Evolutionary conservation across 2,329 filamentous ascomycete genomes (phyloP).

Genomic region (Verticillium albo-atrum): DNA sequence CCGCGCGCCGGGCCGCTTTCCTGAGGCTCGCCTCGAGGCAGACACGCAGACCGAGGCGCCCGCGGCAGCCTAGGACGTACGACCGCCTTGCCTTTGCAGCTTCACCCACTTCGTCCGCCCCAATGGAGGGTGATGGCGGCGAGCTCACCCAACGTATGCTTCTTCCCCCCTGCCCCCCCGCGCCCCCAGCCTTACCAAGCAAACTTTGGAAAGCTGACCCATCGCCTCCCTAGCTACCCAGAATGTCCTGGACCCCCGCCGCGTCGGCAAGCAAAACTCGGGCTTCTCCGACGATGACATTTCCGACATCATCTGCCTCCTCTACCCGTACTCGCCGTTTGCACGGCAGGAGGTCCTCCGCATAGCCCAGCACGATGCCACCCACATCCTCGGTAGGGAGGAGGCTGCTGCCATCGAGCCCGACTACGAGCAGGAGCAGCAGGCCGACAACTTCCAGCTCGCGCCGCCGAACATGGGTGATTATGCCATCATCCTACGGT

Average conservation of each 20-base stretch:
- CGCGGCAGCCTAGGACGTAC: background rate
- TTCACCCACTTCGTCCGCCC: slow-evolving; percentile 3
- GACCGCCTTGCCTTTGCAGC: background rate
- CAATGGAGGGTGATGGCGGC: slow-evolving; percentile 37
- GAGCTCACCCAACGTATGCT: slow-evolving; percentile 36
- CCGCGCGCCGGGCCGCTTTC: background rate
- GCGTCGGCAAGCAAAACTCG: slow-evolving; percentile 74
- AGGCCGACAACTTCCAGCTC: slow-evolving; percentile 45
- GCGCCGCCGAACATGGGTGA: slow-evolving; percentile 45
- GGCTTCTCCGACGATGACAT: slow-evolving; percentile 79
- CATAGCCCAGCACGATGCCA: slow-evolving; percentile 42
- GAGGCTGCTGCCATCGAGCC: slow-evolving; percentile 45
- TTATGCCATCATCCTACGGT: slow-evolving; percentile 72
- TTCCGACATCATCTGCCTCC: slow-evolving; percentile 82
- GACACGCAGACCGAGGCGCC: background rate
- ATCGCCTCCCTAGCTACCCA: slow-evolving; percentile 58
- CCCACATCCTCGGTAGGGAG: slow-evolving; percentile 45
- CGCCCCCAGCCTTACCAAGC: background rate
- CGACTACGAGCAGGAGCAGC: slow-evolving; percentile 47
- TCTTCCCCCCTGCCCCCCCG: background rate
- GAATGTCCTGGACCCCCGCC: slow-evolving; percentile 73
- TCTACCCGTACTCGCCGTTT: slow-evolving; percentile 71
- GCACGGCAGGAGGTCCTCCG: slow-evolving; percentile 66
- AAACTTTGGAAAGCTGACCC: slow-evolving; percentile 9
- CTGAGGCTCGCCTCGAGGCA: background rate